These are phyloP conservation scores for Mycena rebaudengoi DNA, from an alignment of 768 basidiomycete genomes.

Conservation along the genomic window DNA sequence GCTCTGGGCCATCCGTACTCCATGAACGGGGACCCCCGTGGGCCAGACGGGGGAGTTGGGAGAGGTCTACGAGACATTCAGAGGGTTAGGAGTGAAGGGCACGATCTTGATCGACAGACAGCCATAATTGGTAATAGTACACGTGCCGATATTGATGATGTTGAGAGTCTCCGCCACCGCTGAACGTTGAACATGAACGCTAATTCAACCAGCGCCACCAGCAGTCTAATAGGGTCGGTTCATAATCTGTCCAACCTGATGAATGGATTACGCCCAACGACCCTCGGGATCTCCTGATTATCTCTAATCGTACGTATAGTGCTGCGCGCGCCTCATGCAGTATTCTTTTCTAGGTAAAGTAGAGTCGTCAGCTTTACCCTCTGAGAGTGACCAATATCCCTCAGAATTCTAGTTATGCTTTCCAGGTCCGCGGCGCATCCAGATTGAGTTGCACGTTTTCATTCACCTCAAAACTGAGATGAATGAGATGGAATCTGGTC, in stretches of 20 bases:
- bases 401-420: constrained; percentile 4
- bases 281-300: constrained; percentile 22
- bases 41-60: constrained; percentile 37
- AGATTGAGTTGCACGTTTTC: constrained; percentile 24
- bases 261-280: neutral
- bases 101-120: neutral
- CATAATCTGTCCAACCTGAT: neutral
- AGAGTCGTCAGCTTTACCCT: neutral
- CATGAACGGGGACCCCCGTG: constrained; percentile 19
- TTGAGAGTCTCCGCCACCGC: no score
- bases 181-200: no score
- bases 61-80: constrained; percentile 35
- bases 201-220: no score
- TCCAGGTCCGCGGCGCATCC: constrained; percentile 9
- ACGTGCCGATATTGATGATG: no score
- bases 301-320: constrained; percentile 24
- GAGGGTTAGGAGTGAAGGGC: neutral
- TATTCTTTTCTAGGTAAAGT: neutral
- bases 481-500: constrained; percentile 9
- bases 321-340: constrained; percentile 11
- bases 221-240: no score
- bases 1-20: constrained; percentile 14
- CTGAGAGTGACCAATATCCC: neutral
- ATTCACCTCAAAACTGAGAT: constrained; percentile 20
- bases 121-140: neutral